Percentiles rank a stretch among this genome's conserved stretches.
Evolutionary conservation across 2,329 filamentous ascomycete genomes (phyloP).

Genomic region (Diatrype stigma): DNA sequence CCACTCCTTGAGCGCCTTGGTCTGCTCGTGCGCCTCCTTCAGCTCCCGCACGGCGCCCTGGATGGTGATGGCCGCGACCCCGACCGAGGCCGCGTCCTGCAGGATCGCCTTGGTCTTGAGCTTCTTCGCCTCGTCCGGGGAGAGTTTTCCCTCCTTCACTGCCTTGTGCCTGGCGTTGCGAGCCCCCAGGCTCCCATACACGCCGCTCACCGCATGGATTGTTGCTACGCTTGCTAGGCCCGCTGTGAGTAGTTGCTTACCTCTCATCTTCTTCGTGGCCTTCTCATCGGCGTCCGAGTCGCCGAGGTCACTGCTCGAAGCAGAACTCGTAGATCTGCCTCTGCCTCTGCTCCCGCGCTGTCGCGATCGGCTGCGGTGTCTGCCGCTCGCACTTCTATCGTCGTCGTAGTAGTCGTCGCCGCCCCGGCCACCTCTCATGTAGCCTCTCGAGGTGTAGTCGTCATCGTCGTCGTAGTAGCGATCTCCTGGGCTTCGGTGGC

Average conservation of each 20-base stretch:
- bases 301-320: conserved; percentile 51
- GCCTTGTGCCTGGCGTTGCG: conserved; percentile 49
- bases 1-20: conserved; percentile 46
- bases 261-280: conserved; percentile 53
- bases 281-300: conserved; percentile 56
- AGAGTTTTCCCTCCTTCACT: conserved; percentile 50
- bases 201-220: conserved; percentile 55
- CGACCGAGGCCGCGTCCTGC: conserved; percentile 56
- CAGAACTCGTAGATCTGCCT: conserved; percentile 42
- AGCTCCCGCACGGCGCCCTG: conserved; percentile 53
- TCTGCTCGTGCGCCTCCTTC: conserved; percentile 50
- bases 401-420: conserved; percentile 42
- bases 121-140: conserved; percentile 48
- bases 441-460: conserved; percentile 27
- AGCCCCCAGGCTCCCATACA: conserved; percentile 57
- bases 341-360: conserved; percentile 37
- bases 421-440: conserved; percentile 31
- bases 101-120: conserved; percentile 53
- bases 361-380: conserved; percentile 34
- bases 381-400: conserved; percentile 37
- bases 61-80: conserved; percentile 54
- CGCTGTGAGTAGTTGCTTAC: conserved; percentile 57
- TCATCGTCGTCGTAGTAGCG: conserved; percentile 28
- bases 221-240: conserved; percentile 55
- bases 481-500: conserved; percentile 32